phyloP scores from a whole-genome alignment of 441 rosid species.

The Hura crepitans region DNA sequence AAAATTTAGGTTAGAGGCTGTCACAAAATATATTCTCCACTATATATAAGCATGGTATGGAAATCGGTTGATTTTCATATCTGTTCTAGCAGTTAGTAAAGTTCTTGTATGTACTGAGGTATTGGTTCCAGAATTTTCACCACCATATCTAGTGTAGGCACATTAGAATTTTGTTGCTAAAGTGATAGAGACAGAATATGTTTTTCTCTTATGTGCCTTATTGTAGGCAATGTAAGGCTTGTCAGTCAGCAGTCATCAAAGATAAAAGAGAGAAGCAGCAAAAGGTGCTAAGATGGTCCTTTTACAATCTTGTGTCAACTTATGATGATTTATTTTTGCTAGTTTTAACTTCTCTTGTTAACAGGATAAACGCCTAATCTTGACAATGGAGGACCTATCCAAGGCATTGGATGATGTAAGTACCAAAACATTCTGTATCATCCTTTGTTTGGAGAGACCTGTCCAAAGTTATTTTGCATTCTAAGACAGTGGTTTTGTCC shows the following conservation, averaged over 20 bases:
- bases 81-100: background rate
- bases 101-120: background rate
- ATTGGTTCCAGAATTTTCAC: background rate
- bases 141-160: background rate
- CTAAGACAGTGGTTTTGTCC: background rate
- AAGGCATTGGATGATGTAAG: conserved; percentile 80
- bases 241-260: conserved; percentile 71
- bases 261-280: conserved; percentile 91
- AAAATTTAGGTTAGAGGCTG: background rate
- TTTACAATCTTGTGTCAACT: background rate
- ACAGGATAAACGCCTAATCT: conserved; percentile 83
- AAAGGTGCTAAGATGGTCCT: conserved; percentile 44
- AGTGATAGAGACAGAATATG: background rate
- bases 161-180: background rate
- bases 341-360: conserved; percentile 17
- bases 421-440: conserved; percentile 12
- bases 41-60: background rate
- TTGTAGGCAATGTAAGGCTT: conserved; percentile 90
- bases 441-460: conserved; percentile 10
- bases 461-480: background rate
- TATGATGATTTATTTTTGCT: conserved; percentile 2
- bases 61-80: background rate
- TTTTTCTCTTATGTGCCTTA: background rate
- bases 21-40: background rate
- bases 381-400: conserved; percentile 92